Evolutionary conservation across 2,329 filamentous ascomycete genomes (phyloP), one percentile per base, ranked within the genome.

Genomic region (Aspergillus sp.): DNA sequence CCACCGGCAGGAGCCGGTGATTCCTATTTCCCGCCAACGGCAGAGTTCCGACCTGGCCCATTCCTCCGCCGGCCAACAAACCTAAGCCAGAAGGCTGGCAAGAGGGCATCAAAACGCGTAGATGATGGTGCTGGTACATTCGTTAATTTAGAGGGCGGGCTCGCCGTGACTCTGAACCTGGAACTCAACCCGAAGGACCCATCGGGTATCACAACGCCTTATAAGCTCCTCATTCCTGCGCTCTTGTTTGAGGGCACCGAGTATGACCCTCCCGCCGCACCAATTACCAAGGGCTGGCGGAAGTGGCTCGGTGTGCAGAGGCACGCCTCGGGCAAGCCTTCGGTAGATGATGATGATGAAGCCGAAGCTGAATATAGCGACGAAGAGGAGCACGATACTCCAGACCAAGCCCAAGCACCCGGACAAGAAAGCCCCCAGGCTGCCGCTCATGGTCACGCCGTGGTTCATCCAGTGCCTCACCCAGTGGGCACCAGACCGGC

Each of bases 151-250:
- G 86, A 95, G 70, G 89, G 89, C 31, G 92, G 91, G 0, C 79
- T 99, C 9, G 92, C 97, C 64, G 88, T 99, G 37, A 90, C 86
- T 51, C 76, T 99, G 44, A 96, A 97, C 66, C 86, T 96, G 61
- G 95, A 99, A 76, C 86, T 97, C 60, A 92, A 89, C 66, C 84
- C 90, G 45, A 86, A 86, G 62, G 92, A 99, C 66, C 93, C 95
- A 0, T 84, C 90, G 0, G 96, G 95, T 14, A 91, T 91, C 62
- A 99, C 95, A 0, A 85, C 86, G 51, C 91, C 92, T 8, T 99
- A 99, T 73, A 83, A 91, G 40, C 77, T 99, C 5, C 82, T 98
- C 2, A 88, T 99, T 5, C 95, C 96, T 11, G 86, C 86, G 53
- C 78, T 99, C 52, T 76, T 76, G 66, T 86, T 78, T 59, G 75